A percentile compares a stretch with the other conserved stretches of the same genome.
Evolutionary conservation across 2,329 filamentous ascomycete species (phyloP).

Genomic region (Podosphaera xanthii): DNA sequence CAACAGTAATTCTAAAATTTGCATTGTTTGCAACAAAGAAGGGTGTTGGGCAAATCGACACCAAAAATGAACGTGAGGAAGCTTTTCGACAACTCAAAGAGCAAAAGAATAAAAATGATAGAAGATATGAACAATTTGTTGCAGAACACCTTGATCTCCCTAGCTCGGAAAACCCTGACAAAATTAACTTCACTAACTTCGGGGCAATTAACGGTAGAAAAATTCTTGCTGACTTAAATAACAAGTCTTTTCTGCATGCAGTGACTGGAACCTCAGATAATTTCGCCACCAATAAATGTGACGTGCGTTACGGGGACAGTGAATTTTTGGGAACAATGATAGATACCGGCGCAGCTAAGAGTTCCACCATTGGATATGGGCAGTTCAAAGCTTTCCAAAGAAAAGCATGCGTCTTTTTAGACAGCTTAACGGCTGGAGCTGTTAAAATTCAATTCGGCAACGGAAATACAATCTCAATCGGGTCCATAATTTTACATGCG

Average conservation of each 20-base stretch:
- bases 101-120: not conserved
- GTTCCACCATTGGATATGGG: not conserved
- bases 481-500: not conserved
- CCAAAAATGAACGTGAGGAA: not conserved
- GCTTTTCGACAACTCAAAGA: not conserved
- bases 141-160: not conserved
- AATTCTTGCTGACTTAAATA: not conserved
- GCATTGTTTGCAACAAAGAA: not conserved
- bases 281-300: not conserved
- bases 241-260: not conserved
- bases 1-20: not conserved
- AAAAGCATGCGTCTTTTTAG: not conserved
- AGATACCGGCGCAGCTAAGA: not conserved
- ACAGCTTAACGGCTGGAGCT: not conserved
- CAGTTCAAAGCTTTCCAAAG: not conserved
- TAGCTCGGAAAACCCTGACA: not conserved
- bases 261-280: not conserved
- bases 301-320: not conserved
- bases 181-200: not conserved
- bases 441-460: not conserved
- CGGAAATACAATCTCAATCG: not conserved
- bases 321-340: slow-evolving; percentile 1
- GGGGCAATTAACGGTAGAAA: not conserved
- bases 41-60: not conserved
- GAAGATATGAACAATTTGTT: not conserved